Base-by-base conservation (phyloP, 176 grass and related monocot genomes). In the Carex pumila region DNA sequence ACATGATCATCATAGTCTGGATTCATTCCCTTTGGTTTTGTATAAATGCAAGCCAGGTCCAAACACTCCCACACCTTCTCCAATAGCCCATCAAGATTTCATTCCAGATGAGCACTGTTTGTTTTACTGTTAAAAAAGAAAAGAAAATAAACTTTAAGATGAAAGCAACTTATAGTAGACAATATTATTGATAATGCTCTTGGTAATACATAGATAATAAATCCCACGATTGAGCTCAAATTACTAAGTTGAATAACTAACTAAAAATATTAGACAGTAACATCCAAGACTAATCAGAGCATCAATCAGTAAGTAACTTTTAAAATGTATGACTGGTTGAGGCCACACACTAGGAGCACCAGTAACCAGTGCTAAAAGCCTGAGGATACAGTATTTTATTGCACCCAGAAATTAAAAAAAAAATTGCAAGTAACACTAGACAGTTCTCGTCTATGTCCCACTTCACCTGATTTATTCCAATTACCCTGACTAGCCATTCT, bases 1-100 rank as follows among this genome's bases (percentile, higher is more conserved):
- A 98, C 92, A 91, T 92, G 95, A 72, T 98, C 95, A 61, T 98
- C 95, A 0, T 98, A 98, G 83, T 98, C 95, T 13, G 95, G 95
- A 88, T 94, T 98, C 79, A 94, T 61, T 17, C 95, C 92, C 79
- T 94, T 98, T 12, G 95, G 95, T 80, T 98, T 98, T 45, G 95
- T 98, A 86, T 98, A 98, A 34, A 98, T 88, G 68, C 95, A 90
- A 61, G 89, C 88, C 89, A 98, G 84, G 94, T 94, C 82, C n/a
- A 98, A 86, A 83, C 94, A 98, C 73, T 98, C 92, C 95, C 95
- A 98, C 65, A 98, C 41, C 86, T 89, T 97, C 37, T 97, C 91
- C 47, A 97, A 73, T 64, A 97, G 89, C 6, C 94, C 94, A 80
- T 97, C 94, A 14, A 97, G 91, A 88, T 96, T 96, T 91, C 93